Conservation (phyloP, 805 yeast genomes). For the Cyberlindnera suaveolens region DNA sequence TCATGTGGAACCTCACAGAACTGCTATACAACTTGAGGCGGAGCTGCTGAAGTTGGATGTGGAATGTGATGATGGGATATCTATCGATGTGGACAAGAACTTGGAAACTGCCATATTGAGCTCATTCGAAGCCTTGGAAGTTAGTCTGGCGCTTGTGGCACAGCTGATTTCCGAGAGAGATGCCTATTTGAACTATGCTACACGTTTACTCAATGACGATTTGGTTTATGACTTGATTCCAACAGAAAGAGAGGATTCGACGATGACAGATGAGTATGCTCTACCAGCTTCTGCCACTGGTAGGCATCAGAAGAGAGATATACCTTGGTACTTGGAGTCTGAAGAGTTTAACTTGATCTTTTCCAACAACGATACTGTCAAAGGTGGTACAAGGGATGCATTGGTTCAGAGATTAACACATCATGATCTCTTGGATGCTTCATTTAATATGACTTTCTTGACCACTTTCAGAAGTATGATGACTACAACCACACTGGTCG, state of each 20-base stretch:
- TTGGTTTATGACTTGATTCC: conserved; percentile 46
- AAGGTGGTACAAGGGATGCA: conserved; percentile 80
- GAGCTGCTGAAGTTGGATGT: conserved; percentile 43
- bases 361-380: conserved; percentile 64
- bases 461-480: conserved; percentile 73
- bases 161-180: conserved; percentile 68
- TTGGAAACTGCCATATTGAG: conserved; percentile 27
- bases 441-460: conserved; percentile 63
- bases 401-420: conserved; percentile 75
- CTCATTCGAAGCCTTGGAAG: conserved; percentile 29
- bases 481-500: conserved; percentile 56
- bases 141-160: conserved; percentile 36
- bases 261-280: conserved; percentile 19
- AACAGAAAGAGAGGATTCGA: conserved; percentile 36
- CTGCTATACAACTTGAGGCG: conserved; percentile 40
- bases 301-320: conserved; percentile 29
- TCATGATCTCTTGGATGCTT: conserved; percentile 56
- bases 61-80: conserved; percentile 31
- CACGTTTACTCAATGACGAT: conserved; percentile 73
- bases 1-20: conserved; percentile 36
- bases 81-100: conserved; percentile 25
- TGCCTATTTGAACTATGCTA: conserved; percentile 62
- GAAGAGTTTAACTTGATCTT: conserved; percentile 55
- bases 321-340: conserved; percentile 69
- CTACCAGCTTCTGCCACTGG: conserved; percentile 23